Conservation (phyloP, 768 basidiomycete genomes). For the Podaxis sp. region DNA sequence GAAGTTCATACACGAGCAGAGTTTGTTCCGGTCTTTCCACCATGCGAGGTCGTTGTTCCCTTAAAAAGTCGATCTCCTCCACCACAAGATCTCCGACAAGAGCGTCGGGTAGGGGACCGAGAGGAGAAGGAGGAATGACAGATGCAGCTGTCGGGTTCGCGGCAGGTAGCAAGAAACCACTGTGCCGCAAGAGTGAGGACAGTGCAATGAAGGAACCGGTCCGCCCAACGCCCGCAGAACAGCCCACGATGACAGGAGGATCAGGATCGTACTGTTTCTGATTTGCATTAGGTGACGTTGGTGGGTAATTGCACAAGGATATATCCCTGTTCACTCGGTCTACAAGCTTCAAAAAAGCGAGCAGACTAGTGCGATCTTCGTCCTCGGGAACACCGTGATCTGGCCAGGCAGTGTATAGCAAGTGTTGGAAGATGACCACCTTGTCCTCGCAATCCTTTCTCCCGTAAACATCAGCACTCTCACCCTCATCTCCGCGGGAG, state of each 20-base stretch:
- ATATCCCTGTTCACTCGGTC: constrained; percentile 56
- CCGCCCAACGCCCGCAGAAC: constrained; percentile 85
- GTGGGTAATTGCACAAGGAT: constrained; percentile 26
- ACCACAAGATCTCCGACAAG: constrained; percentile 56
- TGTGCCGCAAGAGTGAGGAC: constrained; percentile 69
- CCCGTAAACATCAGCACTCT: constrained; percentile 14
- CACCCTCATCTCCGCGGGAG: constrained; percentile 7
- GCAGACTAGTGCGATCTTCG: constrained; percentile 55
- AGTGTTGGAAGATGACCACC: constrained; percentile 59
- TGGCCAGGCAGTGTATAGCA: constrained; percentile 79
- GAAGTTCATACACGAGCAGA: constrained; percentile 59
- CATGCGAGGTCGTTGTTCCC: constrained; percentile 84
- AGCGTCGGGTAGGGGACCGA: constrained; percentile 54
- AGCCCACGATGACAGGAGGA: constrained; percentile 80
- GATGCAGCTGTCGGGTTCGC: constrained; percentile 27
- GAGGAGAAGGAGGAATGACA: constrained; percentile 44
- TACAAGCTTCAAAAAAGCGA: constrained; percentile 64
- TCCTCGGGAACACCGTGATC: constrained; percentile 78
- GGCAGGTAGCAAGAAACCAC: constrained; percentile 44
- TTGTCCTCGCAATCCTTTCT: constrained; percentile 23
- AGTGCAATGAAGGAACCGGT: constrained; percentile 86
- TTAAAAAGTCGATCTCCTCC: constrained; percentile 71
- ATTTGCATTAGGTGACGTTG: constrained; percentile 14
- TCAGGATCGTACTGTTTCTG: constrained; percentile 42
- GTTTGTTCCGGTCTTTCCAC: constrained; percentile 72